Evolutionary conservation across 495 filamentous ascomycete species (phyloP), one percentile per base, ranked within the genome.

Genomic region (Talaromyces stipitatus): DNA sequence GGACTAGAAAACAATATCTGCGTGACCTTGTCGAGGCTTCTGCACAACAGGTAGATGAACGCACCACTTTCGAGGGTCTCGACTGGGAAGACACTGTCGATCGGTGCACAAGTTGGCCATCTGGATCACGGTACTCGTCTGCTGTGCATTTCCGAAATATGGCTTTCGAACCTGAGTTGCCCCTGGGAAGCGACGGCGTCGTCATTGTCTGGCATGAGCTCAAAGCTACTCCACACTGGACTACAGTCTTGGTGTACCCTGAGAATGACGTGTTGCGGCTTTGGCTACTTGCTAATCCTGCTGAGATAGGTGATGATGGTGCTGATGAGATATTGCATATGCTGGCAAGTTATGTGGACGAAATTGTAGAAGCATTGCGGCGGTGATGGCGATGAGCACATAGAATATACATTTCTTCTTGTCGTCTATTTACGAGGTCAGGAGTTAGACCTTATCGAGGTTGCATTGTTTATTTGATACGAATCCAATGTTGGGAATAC

Each of bases 121-220:
- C 47, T 7, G 47, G 47, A 22, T 27, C 47, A 10, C 47, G 47
- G 7, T 51, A 51, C 24, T 27, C 26, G n/a, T 51, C 47, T 26
- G 47, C 47, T 16, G 47, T 51, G 47, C 47, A 51, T 28, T 51
- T 51, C 47, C 47, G 47, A 4, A 51, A 51, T 16, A 51, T 51
- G 47, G 47, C 47, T 7, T 51, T 51, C 16, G 47, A 51, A 27
- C 47, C 47, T 51, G 47, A 51, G 47, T 24, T 51, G 18, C 10
- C 10, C 10, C 27, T 51, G 8, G 47, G 47, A n/a, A 51, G 28
- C 14, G 22, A 51, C 2, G 12, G 28, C 4, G 22, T 51, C 6
- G 16, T 24, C 12, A 14, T 51, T 28, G 27, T 24, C n/a, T 51
- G 47, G 47, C 28, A 51, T 12, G 47, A 51, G 11, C 22, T 51